Percentiles rank a stretch among this genome's conserved stretches.
Evolutionary conservation across 169 alveolate species (phyloP).

Genomic region (Eimeria acervulina): DNA sequence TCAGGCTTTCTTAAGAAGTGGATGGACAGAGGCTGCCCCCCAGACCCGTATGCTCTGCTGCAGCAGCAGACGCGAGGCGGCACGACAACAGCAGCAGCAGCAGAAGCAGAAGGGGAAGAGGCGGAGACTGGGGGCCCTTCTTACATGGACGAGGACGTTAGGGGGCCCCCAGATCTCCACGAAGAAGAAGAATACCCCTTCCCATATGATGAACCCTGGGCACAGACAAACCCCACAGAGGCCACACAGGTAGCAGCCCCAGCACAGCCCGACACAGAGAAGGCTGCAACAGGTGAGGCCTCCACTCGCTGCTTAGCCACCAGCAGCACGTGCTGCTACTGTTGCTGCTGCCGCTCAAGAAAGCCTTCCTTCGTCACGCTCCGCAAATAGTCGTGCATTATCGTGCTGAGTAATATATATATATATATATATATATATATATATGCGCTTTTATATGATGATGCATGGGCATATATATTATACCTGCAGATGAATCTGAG

Average conservation of each 20-base stretch:
- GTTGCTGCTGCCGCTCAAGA: not conserved
- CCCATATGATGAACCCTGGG: not conserved
- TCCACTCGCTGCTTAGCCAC: not conserved
- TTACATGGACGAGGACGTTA: not conserved
- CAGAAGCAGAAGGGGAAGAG: not conserved
- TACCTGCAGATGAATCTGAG: not conserved
- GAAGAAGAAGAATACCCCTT: not conserved
- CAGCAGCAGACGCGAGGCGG: not conserved
- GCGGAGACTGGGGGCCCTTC: not conserved
- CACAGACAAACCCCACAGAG: not conserved
- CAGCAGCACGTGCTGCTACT: not conserved
- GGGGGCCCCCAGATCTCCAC: not conserved
- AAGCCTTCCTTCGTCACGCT: too few species aligned
- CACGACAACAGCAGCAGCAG: not conserved
- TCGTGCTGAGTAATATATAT: not conserved
- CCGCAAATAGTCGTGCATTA: not conserved
- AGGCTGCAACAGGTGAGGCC: not conserved
- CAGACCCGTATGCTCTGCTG: not conserved
- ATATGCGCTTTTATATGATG: not conserved
- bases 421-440: not conserved
- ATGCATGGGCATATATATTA: not conserved
- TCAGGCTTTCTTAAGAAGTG: conserved; percentile 5
- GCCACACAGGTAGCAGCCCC: not conserved
- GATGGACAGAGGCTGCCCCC: conserved; percentile 38
- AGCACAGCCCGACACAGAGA: not conserved